Evolutionary conservation across 2,329 filamentous ascomycete species (phyloP), one percentile per base, ranked within the genome.

Genomic region (Trichophyton mentagrophytes): DNA sequence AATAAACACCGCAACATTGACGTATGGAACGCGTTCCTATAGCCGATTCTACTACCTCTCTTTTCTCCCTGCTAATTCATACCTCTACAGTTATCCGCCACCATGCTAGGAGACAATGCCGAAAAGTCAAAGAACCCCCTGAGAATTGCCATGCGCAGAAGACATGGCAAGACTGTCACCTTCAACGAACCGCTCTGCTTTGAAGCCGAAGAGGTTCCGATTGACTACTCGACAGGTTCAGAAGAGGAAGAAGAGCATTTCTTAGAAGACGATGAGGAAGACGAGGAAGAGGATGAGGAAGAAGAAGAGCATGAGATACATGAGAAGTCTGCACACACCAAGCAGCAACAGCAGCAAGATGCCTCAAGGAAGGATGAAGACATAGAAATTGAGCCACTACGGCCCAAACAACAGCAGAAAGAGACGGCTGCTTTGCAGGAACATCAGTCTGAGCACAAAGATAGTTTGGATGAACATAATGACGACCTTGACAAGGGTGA

Each of bases 1-100:
- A 99, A 99, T 75, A 99, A 99, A 76, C 93, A 99, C 75, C 85
- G 93, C 70, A 99, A 99, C 70, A 91, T 97, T 68, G 93, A 99
- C 77, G 90, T 95, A 82, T 65, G 89, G 71, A 38, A 38, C 27
- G 56, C 33, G 27, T 57, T 46, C 62, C 17, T 49, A 46, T 60
- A 30, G 60, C n/a, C 42, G 58, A 22, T 42, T 30, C 1, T 30
- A 51, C 20, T 3, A 7, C n/a, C 33, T 3, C 17, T 57, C 44
- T 17, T 27, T 38, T 33, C 40, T 6, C 53, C 64, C 8, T 20
- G 4, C 60, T 62, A 49, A 59, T n/a, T 33, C 25, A 30, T 22
- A n/a, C n/a, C 3, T 11, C 47, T 57, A 40, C 65, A 85, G 83
- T 79, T 88, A 40, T 86, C 85, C 60, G 84, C 84, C 42, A 85